Evolutionary conservation across 169 alveolate genomes (phyloP).

Genomic region (Cryptosporidium andersoni): DNA sequence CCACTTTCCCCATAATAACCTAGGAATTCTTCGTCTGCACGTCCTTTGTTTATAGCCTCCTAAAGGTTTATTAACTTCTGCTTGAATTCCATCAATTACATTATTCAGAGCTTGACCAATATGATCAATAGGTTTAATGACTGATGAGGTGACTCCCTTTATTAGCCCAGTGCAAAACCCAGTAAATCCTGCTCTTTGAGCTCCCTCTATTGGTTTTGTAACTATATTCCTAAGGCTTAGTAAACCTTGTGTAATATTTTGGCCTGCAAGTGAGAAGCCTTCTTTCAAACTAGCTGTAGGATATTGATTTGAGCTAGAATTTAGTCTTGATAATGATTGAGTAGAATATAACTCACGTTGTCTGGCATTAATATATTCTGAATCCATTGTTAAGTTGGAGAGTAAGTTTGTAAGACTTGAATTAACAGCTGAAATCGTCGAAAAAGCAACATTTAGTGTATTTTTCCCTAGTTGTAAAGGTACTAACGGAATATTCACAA

Average conservation of each 20-base stretch:
- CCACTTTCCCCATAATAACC: slow-evolving; percentile 89
- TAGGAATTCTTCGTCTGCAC: slow-evolving; percentile 82
- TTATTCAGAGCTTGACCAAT: slow-evolving; percentile 90
- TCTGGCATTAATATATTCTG: slow-evolving; percentile 87
- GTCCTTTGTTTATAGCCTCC: slow-evolving; percentile 79
- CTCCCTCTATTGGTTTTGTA: slow-evolving; percentile 91
- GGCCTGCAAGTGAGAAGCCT: slow-evolving; percentile 86
- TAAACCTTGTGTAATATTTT: slow-evolving; percentile 87
- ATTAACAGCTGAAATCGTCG: slow-evolving; percentile 87
- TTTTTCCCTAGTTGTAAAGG: slow-evolving; percentile 87
- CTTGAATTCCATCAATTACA: slow-evolving; percentile 87
- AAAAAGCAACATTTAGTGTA: slow-evolving; percentile 86
- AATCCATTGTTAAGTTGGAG: slow-evolving; percentile 87
- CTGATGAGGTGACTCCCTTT: slow-evolving; percentile 89
- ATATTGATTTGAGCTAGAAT: slow-evolving; percentile 3
- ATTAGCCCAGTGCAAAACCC: slow-evolving; percentile 90
- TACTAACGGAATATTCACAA: slow-evolving; percentile 87
- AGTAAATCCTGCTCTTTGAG: slow-evolving; percentile 88
- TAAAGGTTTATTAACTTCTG: slow-evolving; percentile 81
- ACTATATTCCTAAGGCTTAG: slow-evolving; percentile 86
- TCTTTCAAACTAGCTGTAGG: slow-evolving; percentile 77
- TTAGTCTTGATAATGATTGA: background rate
- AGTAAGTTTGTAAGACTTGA: slow-evolving; percentile 83
- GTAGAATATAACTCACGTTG: slow-evolving; percentile 75
- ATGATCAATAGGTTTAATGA: slow-evolving; percentile 90